phyloP scores from a whole-genome alignment of 495 filamentous ascomycete species.

The Talaromyces proteolyticus region DNA sequence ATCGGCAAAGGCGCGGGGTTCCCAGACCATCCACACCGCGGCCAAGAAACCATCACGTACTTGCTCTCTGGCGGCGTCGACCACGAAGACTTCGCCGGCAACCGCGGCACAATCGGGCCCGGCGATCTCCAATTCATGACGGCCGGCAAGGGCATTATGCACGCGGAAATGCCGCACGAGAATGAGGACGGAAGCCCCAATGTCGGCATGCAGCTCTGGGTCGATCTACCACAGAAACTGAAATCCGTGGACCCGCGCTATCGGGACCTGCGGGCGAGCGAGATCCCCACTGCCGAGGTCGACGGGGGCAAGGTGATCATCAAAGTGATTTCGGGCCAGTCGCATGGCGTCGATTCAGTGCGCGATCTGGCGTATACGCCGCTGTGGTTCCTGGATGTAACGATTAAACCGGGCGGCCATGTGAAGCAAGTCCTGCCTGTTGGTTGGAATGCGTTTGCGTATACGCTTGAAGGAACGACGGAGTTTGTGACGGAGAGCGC shows the following conservation, averaged over 20 bases:
- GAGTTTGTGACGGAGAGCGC: conserved; percentile 52
- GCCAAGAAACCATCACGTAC: conserved; percentile 89
- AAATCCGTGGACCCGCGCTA: conserved; percentile 91
- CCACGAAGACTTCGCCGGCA: conserved; percentile 93
- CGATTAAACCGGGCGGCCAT: conserved; percentile 71
- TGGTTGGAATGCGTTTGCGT: conserved; percentile 90
- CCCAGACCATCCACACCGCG: conserved; percentile 76
- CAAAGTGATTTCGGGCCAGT: conserved; percentile 85
- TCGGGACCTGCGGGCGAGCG: conserved; percentile 67
- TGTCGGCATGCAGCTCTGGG: conserved; percentile 91
- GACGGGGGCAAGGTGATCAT: conserved; percentile 70
- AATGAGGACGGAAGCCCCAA: conserved; percentile 71
- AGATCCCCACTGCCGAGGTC: conserved; percentile 65
- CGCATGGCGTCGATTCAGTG: conserved; percentile 76
- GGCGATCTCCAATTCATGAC: conserved; percentile 99
- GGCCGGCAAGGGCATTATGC: conserved; percentile 86
- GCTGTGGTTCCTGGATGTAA: conserved; percentile 86
- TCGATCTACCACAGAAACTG: conserved; percentile 75
- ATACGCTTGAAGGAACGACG: conserved; percentile 66
- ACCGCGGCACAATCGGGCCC: conserved; percentile 74
- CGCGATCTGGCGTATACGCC: conserved; percentile 92
- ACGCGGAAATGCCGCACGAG: conserved; percentile 91
- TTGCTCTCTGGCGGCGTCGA: conserved; percentile 77
- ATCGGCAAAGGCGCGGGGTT: conserved; percentile 79
- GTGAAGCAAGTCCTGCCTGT: conserved; percentile 67